Base-by-base conservation (phyloP, 1,139 yeast species). In the Debaryomyces sp. region DNA sequence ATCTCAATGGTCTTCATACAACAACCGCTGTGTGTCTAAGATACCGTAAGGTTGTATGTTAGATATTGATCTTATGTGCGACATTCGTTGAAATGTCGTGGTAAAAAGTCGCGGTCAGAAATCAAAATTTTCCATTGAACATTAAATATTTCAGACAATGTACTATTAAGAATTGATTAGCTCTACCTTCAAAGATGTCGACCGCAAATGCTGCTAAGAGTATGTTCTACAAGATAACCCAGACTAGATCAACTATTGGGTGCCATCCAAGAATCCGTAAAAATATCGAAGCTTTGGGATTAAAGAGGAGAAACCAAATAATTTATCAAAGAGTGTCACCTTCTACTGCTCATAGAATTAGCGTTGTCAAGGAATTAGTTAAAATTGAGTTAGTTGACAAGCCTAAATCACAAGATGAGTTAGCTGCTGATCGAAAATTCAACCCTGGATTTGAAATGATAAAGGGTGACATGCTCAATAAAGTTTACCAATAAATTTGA, bases 311-410 rank as follows among this genome's bases (percentile, higher is more conserved):
- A 59, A 88, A 91, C 49, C 85, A 86, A 41, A 80, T 85, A 1
- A 85, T 84, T 5, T 92, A 87, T 70, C 91, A 85, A 59, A 73
- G 73, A 44, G 91, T 89, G 9, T 78, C 87, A 22, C 91, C 95
- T 18, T 80, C 87, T 35, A 81, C 87, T 50, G 97, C 98, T 6
- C 96, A 96, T 64, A 85, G 87, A 72, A 78, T 94, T 51, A 82
- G 90, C 44, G 77, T 81, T 51, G 89, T 94, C 48, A 94, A 94
- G 67, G 98, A 94, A 66, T 75, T 94, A 49, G 94, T 94, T n/a
- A 81, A 81, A 50, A 95, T 94, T 27, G 95, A 91, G 58, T 73
- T 91, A 39, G 85, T 87, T 7, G 84, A 84, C 41, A 70, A 75
- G 34, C 68, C 66, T 23, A 67, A 81, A 58, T 66, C 82, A 1